Conservation (phyloP, 495 filamentous ascomycete species). For the Penicillium desertorum region DNA sequence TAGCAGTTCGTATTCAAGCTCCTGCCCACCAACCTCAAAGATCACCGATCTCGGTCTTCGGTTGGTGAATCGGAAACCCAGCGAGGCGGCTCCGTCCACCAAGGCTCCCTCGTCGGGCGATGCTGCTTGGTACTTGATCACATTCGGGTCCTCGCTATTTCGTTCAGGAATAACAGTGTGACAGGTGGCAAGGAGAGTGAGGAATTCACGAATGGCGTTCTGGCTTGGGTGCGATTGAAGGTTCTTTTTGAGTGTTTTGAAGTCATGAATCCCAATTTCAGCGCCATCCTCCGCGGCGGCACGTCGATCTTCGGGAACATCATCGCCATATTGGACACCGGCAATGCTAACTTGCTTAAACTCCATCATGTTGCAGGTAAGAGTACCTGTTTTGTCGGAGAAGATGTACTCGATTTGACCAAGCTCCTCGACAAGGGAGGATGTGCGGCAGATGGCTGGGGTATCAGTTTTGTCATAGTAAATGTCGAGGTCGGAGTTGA, state of each 20-base stretch:
- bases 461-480: conserved; percentile 97
- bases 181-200: conserved; percentile 83
- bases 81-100: conserved; percentile 81
- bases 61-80: conserved; percentile 89
- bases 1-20: conserved; percentile 84
- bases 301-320: conserved; percentile 87
- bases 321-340: conserved; percentile 91
- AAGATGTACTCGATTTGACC: conserved; percentile 99
- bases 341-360: conserved; percentile 93
- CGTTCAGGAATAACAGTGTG: conserved; percentile 97
- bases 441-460: conserved; percentile 92
- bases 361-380: conserved; percentile 99
- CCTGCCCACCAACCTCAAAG: conserved; percentile 67
- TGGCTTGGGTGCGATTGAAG: conserved; percentile 65
- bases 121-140: conserved; percentile 96
- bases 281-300: conserved; percentile 71
- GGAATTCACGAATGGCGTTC: conserved; percentile 82
- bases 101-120: conserved; percentile 97
- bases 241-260: conserved; percentile 73
- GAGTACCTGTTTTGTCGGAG: conserved; percentile 98
- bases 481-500: conserved; percentile 96
- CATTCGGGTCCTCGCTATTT: conserved; percentile 67
- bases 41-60: conserved; percentile 84
- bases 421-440: conserved; percentile 93
- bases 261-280: conserved; percentile 84